These are phyloP conservation scores for Aspergillus awamori DNA, from an alignment of 2,329 filamentous ascomycete genomes.

Conservation along the genomic window DNA sequence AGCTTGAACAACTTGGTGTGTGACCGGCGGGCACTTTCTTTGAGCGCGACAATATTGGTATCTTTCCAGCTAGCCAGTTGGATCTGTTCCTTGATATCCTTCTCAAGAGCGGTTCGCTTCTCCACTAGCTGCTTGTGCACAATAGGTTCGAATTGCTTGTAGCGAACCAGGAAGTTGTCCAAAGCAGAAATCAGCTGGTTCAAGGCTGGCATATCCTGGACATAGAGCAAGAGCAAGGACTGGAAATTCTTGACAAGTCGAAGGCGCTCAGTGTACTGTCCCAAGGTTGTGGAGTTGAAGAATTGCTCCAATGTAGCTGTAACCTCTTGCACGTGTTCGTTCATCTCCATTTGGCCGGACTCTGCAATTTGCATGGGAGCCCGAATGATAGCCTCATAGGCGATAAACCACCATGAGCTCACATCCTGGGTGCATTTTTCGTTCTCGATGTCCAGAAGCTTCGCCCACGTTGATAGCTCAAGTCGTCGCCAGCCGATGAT, in stretches of 20 bases:
- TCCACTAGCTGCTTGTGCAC: conserved; percentile 67
- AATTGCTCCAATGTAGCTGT: conserved; percentile 78
- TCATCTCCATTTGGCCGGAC: conserved; percentile 61
- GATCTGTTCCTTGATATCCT: conserved; percentile 89
- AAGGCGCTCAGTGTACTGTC: conserved; percentile 76
- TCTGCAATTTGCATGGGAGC: conserved; percentile 69
- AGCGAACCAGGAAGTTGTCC: conserved; percentile 76
- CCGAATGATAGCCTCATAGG: conserved; percentile 84
- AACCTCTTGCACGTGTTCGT: conserved; percentile 67
- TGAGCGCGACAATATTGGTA: conserved; percentile 86
- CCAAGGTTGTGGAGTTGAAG: conserved; percentile 75
- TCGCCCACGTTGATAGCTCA: conserved; percentile 89
- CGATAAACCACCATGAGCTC: conserved; percentile 93
- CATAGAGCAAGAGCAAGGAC: conserved; percentile 66
- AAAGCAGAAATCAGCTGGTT: conserved; percentile 65
- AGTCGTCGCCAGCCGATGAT: conserved; percentile 88
- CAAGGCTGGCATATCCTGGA: conserved; percentile 62
- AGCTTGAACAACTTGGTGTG: conserved; percentile 91
- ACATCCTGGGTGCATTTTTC: conserved; percentile 76
- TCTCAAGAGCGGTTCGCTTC: conserved; percentile 77
- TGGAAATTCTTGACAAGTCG: conserved; percentile 65
- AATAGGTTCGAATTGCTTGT: conserved; percentile 68
- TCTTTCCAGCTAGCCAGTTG: conserved; percentile 97
- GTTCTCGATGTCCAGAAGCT: conserved; percentile 81
- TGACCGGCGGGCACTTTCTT: conserved; percentile 85